Base-by-base conservation (phyloP, 1,139 yeast species). In the Scheffersomyces illinoinensis region DNA sequence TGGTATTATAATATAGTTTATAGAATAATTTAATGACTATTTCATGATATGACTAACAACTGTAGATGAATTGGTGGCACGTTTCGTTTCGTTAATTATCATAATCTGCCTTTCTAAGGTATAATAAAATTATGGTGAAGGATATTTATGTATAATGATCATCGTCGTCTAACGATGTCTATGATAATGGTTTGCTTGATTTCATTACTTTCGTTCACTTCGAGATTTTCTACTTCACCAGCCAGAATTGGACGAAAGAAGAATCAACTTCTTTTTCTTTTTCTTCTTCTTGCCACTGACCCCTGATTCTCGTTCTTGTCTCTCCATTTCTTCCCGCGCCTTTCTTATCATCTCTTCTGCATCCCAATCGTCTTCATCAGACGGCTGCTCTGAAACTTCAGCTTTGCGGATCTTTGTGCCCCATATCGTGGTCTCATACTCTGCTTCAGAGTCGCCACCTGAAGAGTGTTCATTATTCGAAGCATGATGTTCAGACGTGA, bases 401-500 rank as follows among this genome's bases (percentile, higher is more conserved):
- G 77, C 67, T 59, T 78, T 80, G 8, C 83, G 83, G 8, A 86
- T 83, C 59, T 73, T 76, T 0, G 89, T 85, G 0, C 90, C 90
- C 90, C 90, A 87, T 2, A 86, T 82, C 1, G 89, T 82, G 3
- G 85, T 82, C 53, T 72, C 74, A 55, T 59, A 54, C 21, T 58
- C 57, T 7, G 56, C 64, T 1, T 54, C 57, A 1, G 26, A 56
- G 4, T 54, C 59, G 21, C 51, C 51, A 48, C 26, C 51, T 12
- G 51, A 48, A n/a, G 50, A 48, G 17, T 48, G 51, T 8, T 48
- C 51, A 48, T 48, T 48, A n/a, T 48, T 48, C 43, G 43, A 33
- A 48, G 51, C 20, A 10, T 7, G 21, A 20, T 48, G 51, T 5
- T 48, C 26, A 7, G 21, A 21, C 17, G 51, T 56, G 18, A 72